These are phyloP conservation scores for Cyclotella baltica DNA, from an alignment of 108 stramenopile species.

Conservation along the genomic window DNA sequence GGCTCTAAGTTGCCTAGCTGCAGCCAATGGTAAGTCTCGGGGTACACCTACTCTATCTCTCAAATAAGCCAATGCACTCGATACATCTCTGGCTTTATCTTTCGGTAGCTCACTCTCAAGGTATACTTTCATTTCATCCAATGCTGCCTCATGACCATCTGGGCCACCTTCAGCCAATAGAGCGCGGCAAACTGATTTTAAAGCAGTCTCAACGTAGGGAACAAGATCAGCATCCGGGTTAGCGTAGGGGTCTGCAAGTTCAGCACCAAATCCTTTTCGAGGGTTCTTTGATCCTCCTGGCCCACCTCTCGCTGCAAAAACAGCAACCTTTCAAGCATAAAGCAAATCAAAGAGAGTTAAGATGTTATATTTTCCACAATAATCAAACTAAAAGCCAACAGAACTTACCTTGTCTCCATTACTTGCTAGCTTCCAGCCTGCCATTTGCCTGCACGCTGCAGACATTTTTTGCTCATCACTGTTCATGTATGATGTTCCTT, in stretches of 20 bases:
- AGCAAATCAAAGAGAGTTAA: neutral
- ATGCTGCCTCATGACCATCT: conserved; percentile 43
- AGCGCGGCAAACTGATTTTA: conserved; percentile 65
- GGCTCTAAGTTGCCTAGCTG: conserved; percentile 80
- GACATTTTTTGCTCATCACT: conserved; percentile 60
- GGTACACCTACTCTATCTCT: conserved; percentile 86
- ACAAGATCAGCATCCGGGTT: conserved; percentile 57
- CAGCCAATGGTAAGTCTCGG: conserved; percentile 78
- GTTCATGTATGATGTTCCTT: conserved; percentile 72
- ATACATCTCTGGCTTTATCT: conserved; percentile 62
- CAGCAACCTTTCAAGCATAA: conserved; percentile 38
- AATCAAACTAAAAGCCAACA: neutral
- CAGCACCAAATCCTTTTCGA: conserved; percentile 82
- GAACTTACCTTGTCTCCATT: conserved; percentile 61
- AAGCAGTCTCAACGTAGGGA: conserved; percentile 64
- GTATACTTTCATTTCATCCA: conserved; percentile 40
- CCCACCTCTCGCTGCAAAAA: conserved; percentile 83
- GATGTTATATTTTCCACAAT: neutral
- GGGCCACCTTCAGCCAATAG: conserved; percentile 55
- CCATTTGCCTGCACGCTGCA: conserved; percentile 75
- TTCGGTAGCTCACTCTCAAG: conserved; percentile 45
- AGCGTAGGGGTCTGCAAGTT: conserved; percentile 87
- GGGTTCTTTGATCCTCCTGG: conserved; percentile 76
- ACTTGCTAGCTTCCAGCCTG: conserved; percentile 82
- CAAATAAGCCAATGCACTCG: conserved; percentile 69